Conservation (phyloP, 2,329 filamentous ascomycete species). For the Paecilomyces dactylethromorphus region DNA sequence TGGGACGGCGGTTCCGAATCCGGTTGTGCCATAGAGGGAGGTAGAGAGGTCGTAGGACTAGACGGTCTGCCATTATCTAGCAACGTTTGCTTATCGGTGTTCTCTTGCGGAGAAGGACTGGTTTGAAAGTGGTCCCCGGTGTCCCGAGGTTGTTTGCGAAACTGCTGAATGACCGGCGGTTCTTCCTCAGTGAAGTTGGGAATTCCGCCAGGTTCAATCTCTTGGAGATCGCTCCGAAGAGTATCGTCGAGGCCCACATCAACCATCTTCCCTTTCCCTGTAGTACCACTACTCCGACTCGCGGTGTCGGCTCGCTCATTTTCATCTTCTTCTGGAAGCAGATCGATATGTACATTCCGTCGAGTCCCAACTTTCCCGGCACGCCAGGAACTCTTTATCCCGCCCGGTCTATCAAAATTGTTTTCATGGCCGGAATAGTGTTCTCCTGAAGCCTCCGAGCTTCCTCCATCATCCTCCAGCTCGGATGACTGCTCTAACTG, state of each 20-base stretch:
- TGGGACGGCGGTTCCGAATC: constrained; percentile 69
- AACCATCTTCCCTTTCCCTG: constrained; percentile 64
- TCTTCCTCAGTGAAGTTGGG: constrained; percentile 40
- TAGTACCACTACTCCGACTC: constrained; percentile 37
- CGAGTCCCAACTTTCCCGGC: constrained; percentile 38
- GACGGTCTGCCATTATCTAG: constrained; percentile 39
- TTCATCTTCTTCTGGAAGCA: constrained; percentile 28
- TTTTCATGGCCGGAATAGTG: constrained; percentile 31
- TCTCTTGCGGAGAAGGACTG: constrained; percentile 41
- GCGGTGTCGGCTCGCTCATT: constrained; percentile 21
- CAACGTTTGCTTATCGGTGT: constrained; percentile 46
- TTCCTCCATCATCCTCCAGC: constrained; percentile 64
- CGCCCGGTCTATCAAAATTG: constrained; percentile 38
- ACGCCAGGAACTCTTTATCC: constrained; percentile 53
- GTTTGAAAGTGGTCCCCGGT: constrained; percentile 29
- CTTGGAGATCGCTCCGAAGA: constrained; percentile 38
- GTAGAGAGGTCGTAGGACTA: constrained; percentile 47
- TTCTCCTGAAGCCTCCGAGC: constrained; percentile 51
- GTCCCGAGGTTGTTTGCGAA: constrained; percentile 40
- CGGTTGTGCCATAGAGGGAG: constrained; percentile 51
- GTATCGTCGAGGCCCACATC: constrained; percentile 77
- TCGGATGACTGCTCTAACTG: constrained; percentile 81
- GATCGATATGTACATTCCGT: constrained; percentile 29
- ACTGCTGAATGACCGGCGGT: constrained; percentile 49
- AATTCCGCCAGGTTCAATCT: constrained; percentile 36